Evolutionary conservation across 2,329 filamentous ascomycete species (phyloP).

Genomic region (Trichothecium sympodiale): DNA sequence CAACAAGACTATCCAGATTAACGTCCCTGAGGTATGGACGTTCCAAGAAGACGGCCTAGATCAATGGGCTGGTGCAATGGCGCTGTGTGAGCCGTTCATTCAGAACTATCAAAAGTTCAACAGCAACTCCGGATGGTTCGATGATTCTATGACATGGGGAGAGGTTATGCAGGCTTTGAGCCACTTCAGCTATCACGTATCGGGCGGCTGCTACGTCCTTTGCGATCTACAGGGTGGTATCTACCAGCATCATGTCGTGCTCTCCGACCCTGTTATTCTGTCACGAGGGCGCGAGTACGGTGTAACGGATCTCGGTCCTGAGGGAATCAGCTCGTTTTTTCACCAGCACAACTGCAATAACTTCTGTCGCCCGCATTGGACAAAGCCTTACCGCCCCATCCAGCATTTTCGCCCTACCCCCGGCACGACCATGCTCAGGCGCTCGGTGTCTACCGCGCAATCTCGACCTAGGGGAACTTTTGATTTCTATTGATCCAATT

Average conservation of each 20-base stretch:
- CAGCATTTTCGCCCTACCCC: too few species aligned
- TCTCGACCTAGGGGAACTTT: too few species aligned
- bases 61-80: conserved; percentile 9
- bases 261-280: conserved; percentile 30
- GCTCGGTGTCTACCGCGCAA: too few species aligned
- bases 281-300: conserved; percentile 24
- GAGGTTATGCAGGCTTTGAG: conserved; percentile 29
- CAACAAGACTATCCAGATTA: conserved; percentile 22
- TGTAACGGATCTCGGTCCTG: conserved; percentile 24
- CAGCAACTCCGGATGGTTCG: conserved; percentile 28
- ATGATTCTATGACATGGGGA: conserved; percentile 17
- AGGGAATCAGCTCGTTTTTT: conserved; percentile 29
- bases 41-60: conserved; percentile 6
- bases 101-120: conserved; percentile 31
- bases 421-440: too few species aligned
- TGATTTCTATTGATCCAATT: too few species aligned
- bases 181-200: conserved; percentile 29
- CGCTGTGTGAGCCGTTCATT: conserved; percentile 26
- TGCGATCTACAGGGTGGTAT: conserved; percentile 31
- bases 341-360: conserved; percentile 21
- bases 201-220: conserved; percentile 23
- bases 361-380: conserved; percentile 17
- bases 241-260: too few species aligned
- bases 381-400: too few species aligned
- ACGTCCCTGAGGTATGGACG: conserved; percentile 21